Evolutionary conservation across 192 early-diverging fungal genomes (phyloP), one percentile per base, ranked within the genome.

Genomic region (Paraglomus occultum): DNA sequence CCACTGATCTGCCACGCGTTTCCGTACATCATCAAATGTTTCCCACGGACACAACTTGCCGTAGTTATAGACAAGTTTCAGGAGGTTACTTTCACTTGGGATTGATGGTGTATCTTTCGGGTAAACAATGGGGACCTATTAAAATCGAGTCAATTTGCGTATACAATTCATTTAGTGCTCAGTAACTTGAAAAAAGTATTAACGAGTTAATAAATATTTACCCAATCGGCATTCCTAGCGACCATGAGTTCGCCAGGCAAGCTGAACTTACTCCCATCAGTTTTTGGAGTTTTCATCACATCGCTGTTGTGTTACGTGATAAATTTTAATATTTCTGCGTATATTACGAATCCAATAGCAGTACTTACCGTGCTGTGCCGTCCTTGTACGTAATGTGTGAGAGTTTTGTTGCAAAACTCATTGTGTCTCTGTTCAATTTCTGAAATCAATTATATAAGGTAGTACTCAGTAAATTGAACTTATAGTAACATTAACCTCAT

Each of bases 211-310:
- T 43, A n/a, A 23, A 18, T 10, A 51, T 38, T 62, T 74, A 84
- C 77, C 8, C 72, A 74, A 9, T 74, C 15, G 7, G 71, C 65
- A 50, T 84, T 78, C 3, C 74, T 71, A 14, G 61, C 18, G 20
- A 91, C 85, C 44, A 63, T 80, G 31, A 89, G 75, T 58, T 79
- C 73, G 10, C 94, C 94, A 1, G 94, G 94, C 45, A 95, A 73
- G 74, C 88, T 90, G 48, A 84, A 80, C 72, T 95, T 95, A 22
- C 72, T 76, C 0, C 82, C 62, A 17, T 88, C 94, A 2, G 83
- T 82, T 67, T 90, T 90, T 20, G 94, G 94, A 50, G 84, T 87
- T 74, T 95, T 95, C 94, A 95, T 95, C 6, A 94, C 86, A 67
- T 93, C 87, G 43, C 86, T 87, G 31, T 43, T 39, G 46, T 59